Evolutionary conservation across 495 filamentous ascomycete species (phyloP), one percentile per base, ranked within the genome.

Genomic region (Aspergillus panamensis): DNA sequence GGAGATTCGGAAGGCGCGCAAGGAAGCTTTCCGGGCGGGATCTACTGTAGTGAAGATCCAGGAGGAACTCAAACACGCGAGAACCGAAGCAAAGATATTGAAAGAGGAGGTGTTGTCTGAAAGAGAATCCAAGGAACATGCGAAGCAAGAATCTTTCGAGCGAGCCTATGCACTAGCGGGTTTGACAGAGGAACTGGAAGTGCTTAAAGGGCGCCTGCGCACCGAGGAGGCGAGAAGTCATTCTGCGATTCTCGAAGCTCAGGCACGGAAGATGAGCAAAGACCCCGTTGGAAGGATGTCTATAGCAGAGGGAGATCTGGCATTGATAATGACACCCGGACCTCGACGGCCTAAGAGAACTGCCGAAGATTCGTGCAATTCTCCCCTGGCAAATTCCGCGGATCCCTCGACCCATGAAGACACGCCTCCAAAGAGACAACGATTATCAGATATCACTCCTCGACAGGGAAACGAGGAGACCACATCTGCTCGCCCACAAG

Each of bases 21-120:
- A 93, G 69, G 90, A 94, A 63, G 86, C 87, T 0, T 95, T 91
- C 75, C 93, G 90, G 49, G 83, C 87, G 4, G 89, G 90, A 12
- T 92, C 89, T 13, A 73, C 77, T 3, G 66, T 90, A 13, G 86
- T 94, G 19, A 91, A 95, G 64, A 62, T 86, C 12, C 91, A 95
- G 66, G 90, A 95, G 59, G 90, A 96, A 63, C 72, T 93, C 54
- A 92, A 93, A 63, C 71, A 86, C 5, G 72, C 80, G 3, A 84
- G 87, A 56, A 78, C 79, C 16, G 79, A 77, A 59, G 63, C 77
- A 19, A 82, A 78, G 29, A 68, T 66, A 1, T 66, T 82, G 49
- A 80, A 83, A 61, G 77, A 82, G 2, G 81, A 84, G 50, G 62
- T 84, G 8, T 73, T 78, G 29, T 62, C 66, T 8, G 79, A 87